Conservation (phyloP, 192 early-diverging fungal genomes). For the Coemansia erecta region DNA sequence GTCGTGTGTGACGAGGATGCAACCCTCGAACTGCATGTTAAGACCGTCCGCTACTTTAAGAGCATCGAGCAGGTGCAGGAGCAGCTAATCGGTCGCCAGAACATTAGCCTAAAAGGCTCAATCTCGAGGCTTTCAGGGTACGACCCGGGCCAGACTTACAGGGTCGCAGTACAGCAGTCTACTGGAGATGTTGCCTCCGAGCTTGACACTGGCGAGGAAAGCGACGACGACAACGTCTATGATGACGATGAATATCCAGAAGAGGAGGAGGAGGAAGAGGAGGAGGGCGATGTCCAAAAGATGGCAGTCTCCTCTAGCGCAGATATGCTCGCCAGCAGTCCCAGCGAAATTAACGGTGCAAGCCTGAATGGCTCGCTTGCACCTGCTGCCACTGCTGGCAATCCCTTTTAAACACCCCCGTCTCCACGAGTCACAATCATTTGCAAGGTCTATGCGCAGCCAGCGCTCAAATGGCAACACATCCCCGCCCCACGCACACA, state of each 20-base stretch:
- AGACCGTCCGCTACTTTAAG: conserved; percentile 89
- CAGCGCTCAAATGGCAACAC: not conserved
- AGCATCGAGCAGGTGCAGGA: conserved; percentile 82
- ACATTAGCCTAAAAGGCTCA: conserved; percentile 67
- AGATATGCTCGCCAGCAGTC: conserved; percentile 24
- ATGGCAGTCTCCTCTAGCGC: too few species aligned
- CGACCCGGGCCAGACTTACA: not conserved
- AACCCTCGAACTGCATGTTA: conserved; percentile 83
- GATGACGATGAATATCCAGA: too few species aligned
- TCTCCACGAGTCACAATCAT: conserved; percentile 27
- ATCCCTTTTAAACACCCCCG: conserved; percentile 55
- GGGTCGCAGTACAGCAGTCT: conserved; percentile 7
- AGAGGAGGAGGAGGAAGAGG: too few species aligned
- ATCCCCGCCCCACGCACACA: not conserved
- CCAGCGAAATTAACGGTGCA: conserved; percentile 25
- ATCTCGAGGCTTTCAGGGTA: conserved; percentile 35
- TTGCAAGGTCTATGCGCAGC: conserved; percentile 8
- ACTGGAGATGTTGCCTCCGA: conserved; percentile 9
- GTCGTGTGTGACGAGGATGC: conserved; percentile 89
- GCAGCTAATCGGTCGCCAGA: conserved; percentile 69
- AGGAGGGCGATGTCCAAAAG: too few species aligned
- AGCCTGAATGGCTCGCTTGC: conserved; percentile 24
- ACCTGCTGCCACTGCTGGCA: conserved; percentile 43
- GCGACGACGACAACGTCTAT: conserved; percentile 2
- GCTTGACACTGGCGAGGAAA: conserved; percentile 1